Conservation (phyloP, 305 asterid genomes). For the Rubia tinctorum region DNA sequence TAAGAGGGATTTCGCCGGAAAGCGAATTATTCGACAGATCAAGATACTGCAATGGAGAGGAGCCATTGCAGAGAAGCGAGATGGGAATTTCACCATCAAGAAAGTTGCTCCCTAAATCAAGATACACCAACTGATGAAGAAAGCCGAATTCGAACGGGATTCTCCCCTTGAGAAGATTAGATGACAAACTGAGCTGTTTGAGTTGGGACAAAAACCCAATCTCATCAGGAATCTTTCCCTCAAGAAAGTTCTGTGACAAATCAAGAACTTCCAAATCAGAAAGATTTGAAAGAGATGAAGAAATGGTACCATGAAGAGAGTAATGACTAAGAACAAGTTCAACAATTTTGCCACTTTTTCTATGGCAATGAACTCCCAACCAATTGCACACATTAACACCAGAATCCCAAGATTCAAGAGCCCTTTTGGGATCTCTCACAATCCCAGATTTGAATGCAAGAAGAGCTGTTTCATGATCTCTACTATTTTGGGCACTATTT, state of each 20-base stretch:
- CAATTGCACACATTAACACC: constrained; percentile 53
- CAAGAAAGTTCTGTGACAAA: constrained; percentile 58
- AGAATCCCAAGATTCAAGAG: constrained; percentile 50
- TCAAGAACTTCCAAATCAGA: constrained; percentile 55
- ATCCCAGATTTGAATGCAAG: constrained; percentile 57
- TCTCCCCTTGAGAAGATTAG: constrained; percentile 53
- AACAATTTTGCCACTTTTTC: constrained; percentile 30
- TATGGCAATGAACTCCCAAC: constrained; percentile 59
- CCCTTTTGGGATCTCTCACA: constrained; percentile 46
- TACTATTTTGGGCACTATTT: constrained; percentile 24
- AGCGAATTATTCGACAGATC: constrained; percentile 85
- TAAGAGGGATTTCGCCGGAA: constrained; percentile 53
- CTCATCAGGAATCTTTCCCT: constrained; percentile 54
- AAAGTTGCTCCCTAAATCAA: constrained; percentile 66
- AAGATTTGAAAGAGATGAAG: constrained; percentile 54
- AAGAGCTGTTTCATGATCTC: constrained; percentile 47
- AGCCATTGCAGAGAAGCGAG: constrained; percentile 56
- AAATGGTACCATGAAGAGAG: constrained; percentile 55
- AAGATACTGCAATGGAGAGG: constrained; percentile 49
- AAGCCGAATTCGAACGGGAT: constrained; percentile 50
- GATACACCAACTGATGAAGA: constrained; percentile 47
- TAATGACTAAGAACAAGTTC: constrained; percentile 61
- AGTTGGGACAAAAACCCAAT: constrained; percentile 49
- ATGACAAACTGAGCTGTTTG: constrained; percentile 62
- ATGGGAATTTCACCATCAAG: constrained; percentile 59